Evolutionary conservation across 78 protist genomes (phyloP).

Genomic region (Corallochytrium limacisporum): DNA sequence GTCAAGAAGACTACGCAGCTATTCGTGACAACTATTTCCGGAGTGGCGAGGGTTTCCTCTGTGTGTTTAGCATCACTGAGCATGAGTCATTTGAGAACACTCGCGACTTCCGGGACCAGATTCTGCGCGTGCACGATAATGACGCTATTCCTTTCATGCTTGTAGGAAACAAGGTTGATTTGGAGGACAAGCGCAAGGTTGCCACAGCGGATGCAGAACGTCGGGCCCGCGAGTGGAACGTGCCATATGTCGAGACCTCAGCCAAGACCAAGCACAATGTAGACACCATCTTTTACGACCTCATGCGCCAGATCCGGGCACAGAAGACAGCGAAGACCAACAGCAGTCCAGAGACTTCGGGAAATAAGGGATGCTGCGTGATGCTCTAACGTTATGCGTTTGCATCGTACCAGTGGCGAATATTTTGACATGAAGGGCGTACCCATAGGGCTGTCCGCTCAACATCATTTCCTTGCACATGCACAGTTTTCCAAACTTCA

Average conservation of each 20-base stretch:
- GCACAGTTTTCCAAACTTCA: too few relatives aligned
- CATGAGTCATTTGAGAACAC: constrained; percentile 17
- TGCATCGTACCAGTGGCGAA: too few relatives aligned
- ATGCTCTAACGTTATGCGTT: too few relatives aligned
- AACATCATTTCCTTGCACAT: too few relatives aligned
- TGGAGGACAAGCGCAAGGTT: constrained; percentile 21
- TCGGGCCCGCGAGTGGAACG: constrained; percentile 26
- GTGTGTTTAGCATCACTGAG: constrained; percentile 19
- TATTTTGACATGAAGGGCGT: too few relatives aligned
- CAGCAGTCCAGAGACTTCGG: too few relatives aligned
- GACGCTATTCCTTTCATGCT: constrained; percentile 31
- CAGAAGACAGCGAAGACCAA: not conserved
- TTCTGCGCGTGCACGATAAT: constrained; percentile 59
- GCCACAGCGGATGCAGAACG: not conserved
- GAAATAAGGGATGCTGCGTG: too few relatives aligned
- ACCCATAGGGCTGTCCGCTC: too few relatives aligned
- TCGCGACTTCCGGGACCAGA: constrained; percentile 30
- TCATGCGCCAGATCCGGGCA: constrained; percentile 30
- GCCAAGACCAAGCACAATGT: constrained; percentile 52
- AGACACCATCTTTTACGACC: constrained; percentile 44
- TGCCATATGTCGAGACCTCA: constrained; percentile 61
- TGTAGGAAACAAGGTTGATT: constrained; percentile 41
- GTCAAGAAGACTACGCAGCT: constrained; percentile 45
- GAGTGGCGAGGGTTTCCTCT: constrained; percentile 38
- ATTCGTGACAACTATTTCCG: constrained; percentile 39